These are phyloP conservation scores for Zygoascus ofunaensis DNA, from an alignment of 805 yeast genomes.

Conservation along the genomic window DNA sequence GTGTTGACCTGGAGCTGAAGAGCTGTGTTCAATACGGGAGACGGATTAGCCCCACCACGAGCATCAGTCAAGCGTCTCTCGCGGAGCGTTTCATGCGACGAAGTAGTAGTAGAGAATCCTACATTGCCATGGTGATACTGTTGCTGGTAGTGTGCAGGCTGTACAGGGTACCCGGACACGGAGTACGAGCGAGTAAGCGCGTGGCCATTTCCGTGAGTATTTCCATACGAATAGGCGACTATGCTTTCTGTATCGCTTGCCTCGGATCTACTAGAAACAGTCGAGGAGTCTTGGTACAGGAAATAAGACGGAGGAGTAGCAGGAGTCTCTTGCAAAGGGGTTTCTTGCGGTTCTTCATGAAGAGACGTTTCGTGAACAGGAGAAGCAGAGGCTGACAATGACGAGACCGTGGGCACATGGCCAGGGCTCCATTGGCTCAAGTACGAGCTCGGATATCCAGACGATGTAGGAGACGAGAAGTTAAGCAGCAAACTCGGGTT, in stretches of 20 bases:
- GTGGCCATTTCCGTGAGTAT: not conserved
- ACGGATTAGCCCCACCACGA: no score
- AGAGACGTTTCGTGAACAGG: not conserved
- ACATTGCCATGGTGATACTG: no score
- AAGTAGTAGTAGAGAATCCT: no score
- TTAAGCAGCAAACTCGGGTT: constrained; percentile 11
- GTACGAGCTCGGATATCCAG: not conserved
- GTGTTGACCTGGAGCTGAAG: no score
- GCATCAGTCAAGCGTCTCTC: no score
- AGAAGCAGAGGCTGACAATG: not conserved
- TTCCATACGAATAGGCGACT: no score
- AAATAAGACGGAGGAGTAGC: not conserved
- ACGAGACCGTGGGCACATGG: not conserved
- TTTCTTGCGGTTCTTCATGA: not conserved
- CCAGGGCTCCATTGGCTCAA: constrained; percentile 3
- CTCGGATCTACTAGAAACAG: not conserved
- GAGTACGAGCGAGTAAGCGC: not conserved
- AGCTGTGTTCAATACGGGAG: no score
- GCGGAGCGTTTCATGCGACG: no score
- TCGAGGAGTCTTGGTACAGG: not conserved
- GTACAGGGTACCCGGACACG: not conserved
- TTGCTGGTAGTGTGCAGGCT: no score
- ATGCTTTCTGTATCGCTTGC: not conserved
- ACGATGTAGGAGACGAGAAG: constrained; percentile 1
- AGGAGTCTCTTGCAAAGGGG: constrained; percentile 2